A percentile compares a stretch with the other conserved stretches of the same genome.
These are phyloP conservation scores for Trichophyton verrucosum DNA, from an alignment of 2,329 filamentous ascomycete species.

Conservation along the genomic window DNA sequence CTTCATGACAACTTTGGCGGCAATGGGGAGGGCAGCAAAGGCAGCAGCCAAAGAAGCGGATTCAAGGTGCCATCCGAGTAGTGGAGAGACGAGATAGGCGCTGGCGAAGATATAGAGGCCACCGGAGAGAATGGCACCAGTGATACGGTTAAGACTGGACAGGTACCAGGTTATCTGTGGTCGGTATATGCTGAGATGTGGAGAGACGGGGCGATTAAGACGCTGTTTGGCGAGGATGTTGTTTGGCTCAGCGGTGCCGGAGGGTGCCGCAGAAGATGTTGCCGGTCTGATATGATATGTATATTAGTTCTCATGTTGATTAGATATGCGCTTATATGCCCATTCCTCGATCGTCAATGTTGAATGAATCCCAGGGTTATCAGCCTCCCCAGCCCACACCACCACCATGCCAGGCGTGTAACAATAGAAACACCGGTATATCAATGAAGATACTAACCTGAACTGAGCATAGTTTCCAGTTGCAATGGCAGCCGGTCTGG, in stretches of 20 bases:
- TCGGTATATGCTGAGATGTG: slow-evolving; percentile 77
- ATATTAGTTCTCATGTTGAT: not conserved
- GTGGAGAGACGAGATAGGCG: slow-evolving; percentile 68
- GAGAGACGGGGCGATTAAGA: slow-evolving; percentile 64
- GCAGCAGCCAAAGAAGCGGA: slow-evolving; percentile 50
- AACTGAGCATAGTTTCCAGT: slow-evolving; percentile 33
- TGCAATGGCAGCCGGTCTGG: slow-evolving; percentile 33
- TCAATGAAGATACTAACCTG: slow-evolving; percentile 23
- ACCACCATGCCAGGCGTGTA: not conserved
- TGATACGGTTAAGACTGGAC: slow-evolving; percentile 68
- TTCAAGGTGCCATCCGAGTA: slow-evolving; percentile 60
- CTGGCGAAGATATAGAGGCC: slow-evolving; percentile 67
- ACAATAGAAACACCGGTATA: too few species aligned
- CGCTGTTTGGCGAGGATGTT: slow-evolving; percentile 69
- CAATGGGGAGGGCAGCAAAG: slow-evolving; percentile 49
- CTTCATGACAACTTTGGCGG: slow-evolving; percentile 49
- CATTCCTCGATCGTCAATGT: not conserved
- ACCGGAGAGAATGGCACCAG: slow-evolving; percentile 60
- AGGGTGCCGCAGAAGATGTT: slow-evolving; percentile 16
- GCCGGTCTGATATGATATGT: slow-evolving; percentile 11
- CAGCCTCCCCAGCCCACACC: too few species aligned
- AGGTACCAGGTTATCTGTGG: slow-evolving; percentile 75
- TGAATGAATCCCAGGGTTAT: too few species aligned
- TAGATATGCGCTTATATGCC: not conserved
- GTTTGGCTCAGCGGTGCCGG: slow-evolving; percentile 24